Conservation (phyloP, 164 flowering plant genomes). For the Tetracentron sinense region DNA sequence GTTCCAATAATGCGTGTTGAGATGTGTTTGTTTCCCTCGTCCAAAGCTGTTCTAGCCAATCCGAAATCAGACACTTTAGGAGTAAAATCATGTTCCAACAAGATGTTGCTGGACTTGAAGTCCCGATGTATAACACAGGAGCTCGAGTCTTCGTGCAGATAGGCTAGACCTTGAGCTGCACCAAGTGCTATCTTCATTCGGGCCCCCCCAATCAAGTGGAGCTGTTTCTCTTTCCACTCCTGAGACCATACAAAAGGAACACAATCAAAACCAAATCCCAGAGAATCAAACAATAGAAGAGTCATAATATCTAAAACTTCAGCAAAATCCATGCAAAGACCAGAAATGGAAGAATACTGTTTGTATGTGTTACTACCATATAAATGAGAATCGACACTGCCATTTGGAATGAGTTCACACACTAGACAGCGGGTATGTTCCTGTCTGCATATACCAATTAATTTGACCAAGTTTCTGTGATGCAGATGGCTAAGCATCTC, state of each 20-base stretch:
- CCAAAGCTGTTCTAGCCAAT: conserved; percentile 74
- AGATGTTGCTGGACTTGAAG: conserved; percentile 92
- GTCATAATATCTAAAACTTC: background rate
- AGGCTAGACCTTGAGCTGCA: conserved; percentile 93
- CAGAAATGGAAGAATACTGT: background rate
- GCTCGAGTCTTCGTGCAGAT: conserved; percentile 95
- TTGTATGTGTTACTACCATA: conserved; percentile 50
- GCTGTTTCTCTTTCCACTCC: conserved; percentile 68
- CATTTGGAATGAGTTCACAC: conserved; percentile 90
- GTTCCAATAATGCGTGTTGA: conserved; percentile 95
- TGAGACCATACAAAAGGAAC: conserved; percentile 16
- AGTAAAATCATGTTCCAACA: conserved; percentile 82
- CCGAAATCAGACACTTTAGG: conserved; percentile 97
- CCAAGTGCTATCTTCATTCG: conserved; percentile 93
- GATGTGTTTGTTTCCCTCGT: conserved; percentile 66
- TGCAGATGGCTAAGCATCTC: conserved; percentile 98
- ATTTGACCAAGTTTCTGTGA: conserved; percentile 88
- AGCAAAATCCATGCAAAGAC: background rate
- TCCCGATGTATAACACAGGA: conserved; percentile 94
- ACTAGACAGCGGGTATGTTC: conserved; percentile 72
- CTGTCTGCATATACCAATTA: conserved; percentile 88
- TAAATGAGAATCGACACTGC: conserved; percentile 92
- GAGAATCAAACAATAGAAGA: background rate
- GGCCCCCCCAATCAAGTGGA: conserved; percentile 80
- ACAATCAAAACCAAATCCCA: conserved; percentile 2